These are phyloP conservation scores for Salix udensis DNA, from an alignment of 345 rosid species.

Conservation along the genomic window DNA sequence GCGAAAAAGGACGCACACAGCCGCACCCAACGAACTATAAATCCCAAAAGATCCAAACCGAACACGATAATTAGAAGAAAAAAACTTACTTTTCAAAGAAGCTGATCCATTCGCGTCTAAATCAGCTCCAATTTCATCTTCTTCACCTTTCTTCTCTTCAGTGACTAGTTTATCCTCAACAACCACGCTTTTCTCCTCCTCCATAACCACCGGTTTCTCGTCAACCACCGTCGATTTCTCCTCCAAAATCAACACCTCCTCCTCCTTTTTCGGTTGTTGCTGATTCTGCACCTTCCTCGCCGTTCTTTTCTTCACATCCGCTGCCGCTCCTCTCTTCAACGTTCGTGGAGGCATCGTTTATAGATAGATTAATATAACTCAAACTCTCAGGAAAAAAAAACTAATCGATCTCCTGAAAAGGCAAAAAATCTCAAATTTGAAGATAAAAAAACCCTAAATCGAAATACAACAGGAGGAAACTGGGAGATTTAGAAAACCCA, in stretches of 20 bases:
- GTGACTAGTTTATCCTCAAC: not conserved
- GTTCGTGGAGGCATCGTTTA: slow-evolving; percentile 65
- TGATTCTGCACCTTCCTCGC: slow-evolving; percentile 42
- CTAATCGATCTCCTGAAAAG: not conserved
- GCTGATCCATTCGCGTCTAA: slow-evolving; percentile 14
- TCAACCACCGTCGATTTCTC: slow-evolving; percentile 13
- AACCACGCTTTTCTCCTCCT: not conserved
- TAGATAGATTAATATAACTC: not conserved
- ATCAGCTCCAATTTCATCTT: slow-evolving; percentile 20
- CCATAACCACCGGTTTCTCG: slow-evolving; percentile 4
- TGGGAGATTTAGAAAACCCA: not conserved
- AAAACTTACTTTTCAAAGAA: slow-evolving; percentile 43
- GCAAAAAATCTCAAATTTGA: not conserved
- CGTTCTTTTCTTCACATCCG: slow-evolving; percentile 46
- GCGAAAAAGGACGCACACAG: not conserved
- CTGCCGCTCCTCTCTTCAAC: slow-evolving; percentile 68
- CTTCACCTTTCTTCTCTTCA: slow-evolving; percentile 26
- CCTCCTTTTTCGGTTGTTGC: slow-evolving; percentile 27
- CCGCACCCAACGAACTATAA: not conserved
- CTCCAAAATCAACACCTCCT: slow-evolving; percentile 19
- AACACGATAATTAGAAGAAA: not conserved
- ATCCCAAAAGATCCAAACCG: not conserved
- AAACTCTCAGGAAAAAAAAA: not conserved
- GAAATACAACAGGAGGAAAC: not conserved
- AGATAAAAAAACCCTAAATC: not conserved